phyloP scores from a whole-genome alignment of 495 filamentous ascomycete genomes.

The Aspergillus heteromorphus region DNA sequence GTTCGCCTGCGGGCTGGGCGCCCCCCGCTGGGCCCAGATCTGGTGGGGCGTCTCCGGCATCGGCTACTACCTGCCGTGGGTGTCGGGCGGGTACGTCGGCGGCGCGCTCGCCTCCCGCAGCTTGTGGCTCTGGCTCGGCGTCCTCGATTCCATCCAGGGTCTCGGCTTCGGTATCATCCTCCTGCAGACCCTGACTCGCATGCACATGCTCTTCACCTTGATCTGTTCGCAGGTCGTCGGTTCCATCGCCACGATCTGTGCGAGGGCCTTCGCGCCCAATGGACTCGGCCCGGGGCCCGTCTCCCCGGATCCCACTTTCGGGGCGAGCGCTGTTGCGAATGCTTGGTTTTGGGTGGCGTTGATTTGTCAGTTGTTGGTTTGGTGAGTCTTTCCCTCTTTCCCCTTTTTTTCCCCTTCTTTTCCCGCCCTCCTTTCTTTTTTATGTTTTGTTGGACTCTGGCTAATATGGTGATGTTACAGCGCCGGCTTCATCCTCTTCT shows the following conservation, averaged over 20 bases:
- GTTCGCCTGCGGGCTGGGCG: conserved; percentile 44
- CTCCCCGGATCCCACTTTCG: conserved; percentile 38
- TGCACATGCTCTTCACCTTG: conserved; percentile 45
- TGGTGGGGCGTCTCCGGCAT: conserved; percentile 45
- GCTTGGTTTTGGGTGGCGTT: conserved; percentile 64
- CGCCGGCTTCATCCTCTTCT: conserved; percentile 60
- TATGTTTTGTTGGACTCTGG: neutral
- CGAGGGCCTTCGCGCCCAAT: conserved; percentile 40
- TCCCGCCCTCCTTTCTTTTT: neutral
- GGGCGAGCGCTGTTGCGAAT: conserved; percentile 43
- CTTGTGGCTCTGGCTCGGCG: conserved; percentile 48
- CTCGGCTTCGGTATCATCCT: conserved; percentile 48
- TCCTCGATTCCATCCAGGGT: conserved; percentile 42
- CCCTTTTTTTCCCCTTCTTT: neutral
- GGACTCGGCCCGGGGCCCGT: conserved; percentile 41
- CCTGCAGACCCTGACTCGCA: conserved; percentile 41
- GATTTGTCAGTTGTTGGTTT: conserved; percentile 54
- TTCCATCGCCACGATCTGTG: conserved; percentile 43
- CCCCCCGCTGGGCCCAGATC: conserved; percentile 45
- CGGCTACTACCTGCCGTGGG: conserved; percentile 44
- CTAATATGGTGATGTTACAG: conserved; percentile 17
- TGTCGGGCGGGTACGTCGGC: conserved; percentile 29
- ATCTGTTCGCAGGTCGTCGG: conserved; percentile 46
- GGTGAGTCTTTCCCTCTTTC: conserved; percentile 28
- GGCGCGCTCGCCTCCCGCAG: conserved; percentile 39